Evolutionary conservation across 257 asterid genomes (phyloP), one percentile per base, ranked within the genome.

Genomic region (Solanum sejunctum): DNA sequence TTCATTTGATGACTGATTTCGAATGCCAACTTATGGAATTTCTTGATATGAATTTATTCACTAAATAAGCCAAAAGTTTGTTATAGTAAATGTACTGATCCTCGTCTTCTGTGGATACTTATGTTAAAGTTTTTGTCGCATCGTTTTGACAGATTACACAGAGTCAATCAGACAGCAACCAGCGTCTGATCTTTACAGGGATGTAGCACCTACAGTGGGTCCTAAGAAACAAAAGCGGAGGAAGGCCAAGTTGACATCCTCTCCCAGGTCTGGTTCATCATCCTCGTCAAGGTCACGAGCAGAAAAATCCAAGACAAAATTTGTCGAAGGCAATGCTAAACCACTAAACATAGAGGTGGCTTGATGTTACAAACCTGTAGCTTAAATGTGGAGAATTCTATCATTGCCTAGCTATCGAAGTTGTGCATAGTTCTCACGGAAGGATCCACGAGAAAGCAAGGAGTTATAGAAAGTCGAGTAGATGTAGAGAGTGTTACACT

Each of bases 301-400:
- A 58, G 87, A 20, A 20, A 89, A 89, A 83, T 82, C 92, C 3
- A 92, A 92, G 86, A 61, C 93, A 85, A 92, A 94, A 71, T 92
- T 92, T 17, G 89, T 85, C 8, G 96, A 93, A 85, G 93, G 89
- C 69, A 88, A 85, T 86, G 89, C 87, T 7, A 88, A 88, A 39
- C 85, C 89, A 45, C 43, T 89, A 71, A 90, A 94, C 86, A 91
- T 95, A 83, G 93, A 92, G 89, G 97, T 95, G 86, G 96, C 95
- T 32, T 93, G 85, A 89, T 17, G 20, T 52, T 61, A 21, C 73
- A 72, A 84, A 63, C 18, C 60, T 63, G 85, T 60, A 26, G 39
- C 64, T 43, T 20, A 47, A 36, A 72, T 61, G 57, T 45, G 21
- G 23, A 49, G 26, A 15, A 75, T 61, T 67, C 58, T 80, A 55